Percentiles rank a stretch among this genome's conserved stretches.
phyloP scores from a whole-genome alignment of 306 rosid species.

The Corylus heterophylla region DNA sequence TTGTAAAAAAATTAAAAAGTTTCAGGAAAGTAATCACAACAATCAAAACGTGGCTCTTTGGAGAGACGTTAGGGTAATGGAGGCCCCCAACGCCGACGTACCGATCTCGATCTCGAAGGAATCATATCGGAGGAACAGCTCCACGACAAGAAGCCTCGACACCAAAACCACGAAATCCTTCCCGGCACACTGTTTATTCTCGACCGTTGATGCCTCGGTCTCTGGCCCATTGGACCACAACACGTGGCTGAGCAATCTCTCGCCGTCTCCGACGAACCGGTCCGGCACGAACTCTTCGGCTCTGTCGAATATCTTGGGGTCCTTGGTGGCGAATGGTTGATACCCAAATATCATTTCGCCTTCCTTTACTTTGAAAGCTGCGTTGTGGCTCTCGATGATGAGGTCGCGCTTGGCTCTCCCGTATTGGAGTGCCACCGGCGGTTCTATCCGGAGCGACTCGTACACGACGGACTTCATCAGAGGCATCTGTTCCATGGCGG shows the following conservation, averaged over 20 bases:
- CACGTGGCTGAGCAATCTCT: constrained; percentile 66
- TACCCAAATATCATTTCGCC: constrained; percentile 82
- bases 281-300: constrained; percentile 69
- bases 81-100: constrained; percentile 48
- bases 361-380: constrained; percentile 61
- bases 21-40: neutral
- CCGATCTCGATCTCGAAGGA: constrained; percentile 59
- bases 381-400: constrained; percentile 76
- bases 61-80: constrained; percentile 68
- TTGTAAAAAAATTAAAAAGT: too few species aligned
- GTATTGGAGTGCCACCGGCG: constrained; percentile 75
- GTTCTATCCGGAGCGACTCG: constrained; percentile 77
- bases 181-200: constrained; percentile 83
- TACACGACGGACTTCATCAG: constrained; percentile 82
- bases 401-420: constrained; percentile 71
- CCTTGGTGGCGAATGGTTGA: constrained; percentile 90
- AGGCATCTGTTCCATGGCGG: constrained; percentile 70
- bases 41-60: constrained; percentile 53
- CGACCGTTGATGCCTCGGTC: constrained; percentile 47
- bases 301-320: constrained; percentile 63
- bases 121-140: constrained; percentile 77
- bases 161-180: constrained; percentile 64
- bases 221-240: constrained; percentile 93
- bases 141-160: constrained; percentile 67
- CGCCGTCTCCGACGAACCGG: constrained; percentile 83